A percentile compares a stretch with the other conserved stretches of the same genome.
These are phyloP conservation scores for Globisporangium camurandrum DNA, from an alignment of 352 stramenopile genomes.

Conservation along the genomic window DNA sequence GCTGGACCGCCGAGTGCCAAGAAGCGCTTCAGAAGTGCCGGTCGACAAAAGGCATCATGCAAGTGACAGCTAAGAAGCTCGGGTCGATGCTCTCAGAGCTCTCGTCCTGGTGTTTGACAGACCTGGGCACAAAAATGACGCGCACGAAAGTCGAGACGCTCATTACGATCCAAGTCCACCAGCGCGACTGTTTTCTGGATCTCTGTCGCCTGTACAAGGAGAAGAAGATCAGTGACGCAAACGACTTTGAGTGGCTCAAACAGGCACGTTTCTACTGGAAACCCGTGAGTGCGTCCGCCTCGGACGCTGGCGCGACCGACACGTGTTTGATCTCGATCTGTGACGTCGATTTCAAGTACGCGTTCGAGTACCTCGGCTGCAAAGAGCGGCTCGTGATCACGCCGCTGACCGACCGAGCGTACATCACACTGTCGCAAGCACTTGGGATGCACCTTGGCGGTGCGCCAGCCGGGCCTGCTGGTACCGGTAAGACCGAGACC, in stretches of 20 bases:
- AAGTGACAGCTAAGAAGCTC: constrained; percentile 76
- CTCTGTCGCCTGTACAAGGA: constrained; percentile 69
- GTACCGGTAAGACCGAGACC: constrained; percentile 90
- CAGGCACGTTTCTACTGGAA: constrained; percentile 77
- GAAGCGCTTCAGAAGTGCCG: constrained; percentile 73
- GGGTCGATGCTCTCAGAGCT: constrained; percentile 79
- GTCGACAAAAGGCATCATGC: constrained; percentile 80
- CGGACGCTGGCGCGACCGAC: constrained; percentile 86
- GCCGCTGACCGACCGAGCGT: constrained; percentile 86
- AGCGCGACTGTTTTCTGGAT: constrained; percentile 75
- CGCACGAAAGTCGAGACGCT: constrained; percentile 91
- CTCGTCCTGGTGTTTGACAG: constrained; percentile 87
- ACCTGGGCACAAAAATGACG: constrained; percentile 87
- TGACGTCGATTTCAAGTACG: constrained; percentile 88
- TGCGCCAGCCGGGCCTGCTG: constrained; percentile 77
- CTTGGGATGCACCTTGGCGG: constrained; percentile 86
- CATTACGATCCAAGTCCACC: constrained; percentile 91
- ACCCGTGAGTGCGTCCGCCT: constrained; percentile 38
- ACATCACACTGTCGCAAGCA: constrained; percentile 88
- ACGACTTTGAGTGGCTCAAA: constrained; percentile 82
- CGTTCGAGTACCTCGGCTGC: constrained; percentile 92
- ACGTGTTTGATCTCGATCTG: constrained; percentile 92
- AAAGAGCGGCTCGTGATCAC: constrained; percentile 88
- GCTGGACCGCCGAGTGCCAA: constrained; percentile 68
- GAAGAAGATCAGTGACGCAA: constrained; percentile 66